Evolutionary conservation across 257 asterid genomes (phyloP).

Genomic region (Ballota nigra): DNA sequence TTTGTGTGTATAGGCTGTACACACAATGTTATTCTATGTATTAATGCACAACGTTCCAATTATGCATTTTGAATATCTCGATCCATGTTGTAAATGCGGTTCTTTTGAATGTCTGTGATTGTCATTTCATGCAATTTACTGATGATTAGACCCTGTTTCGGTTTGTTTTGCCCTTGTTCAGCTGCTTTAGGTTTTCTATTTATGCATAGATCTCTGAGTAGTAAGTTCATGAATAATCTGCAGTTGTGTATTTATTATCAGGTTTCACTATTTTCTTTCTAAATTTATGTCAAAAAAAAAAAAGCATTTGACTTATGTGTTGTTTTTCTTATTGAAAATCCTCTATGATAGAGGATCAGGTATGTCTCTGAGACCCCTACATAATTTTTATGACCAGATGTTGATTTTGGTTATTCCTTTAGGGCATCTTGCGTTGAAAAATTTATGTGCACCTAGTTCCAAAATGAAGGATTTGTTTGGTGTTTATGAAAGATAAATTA

Average conservation of each 20-base stretch:
- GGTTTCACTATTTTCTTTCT: not conserved
- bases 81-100: not conserved
- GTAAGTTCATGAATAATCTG: not conserved
- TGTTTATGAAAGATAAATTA: not conserved
- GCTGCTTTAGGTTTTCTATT: constrained; percentile 1
- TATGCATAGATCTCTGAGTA: not conserved
- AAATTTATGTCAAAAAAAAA: not conserved
- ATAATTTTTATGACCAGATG: not conserved
- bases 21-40: too few relatives aligned
- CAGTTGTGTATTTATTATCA: not conserved
- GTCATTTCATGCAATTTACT: not conserved
- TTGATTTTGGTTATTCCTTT: too few relatives aligned
- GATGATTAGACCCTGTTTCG: constrained; percentile 5
- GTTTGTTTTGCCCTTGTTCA: not conserved
- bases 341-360: not conserved
- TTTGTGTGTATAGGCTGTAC: not conserved
- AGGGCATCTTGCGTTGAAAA: too few relatives aligned
- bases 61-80: constrained; percentile 9
- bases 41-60: not conserved
- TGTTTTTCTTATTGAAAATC: not conserved
- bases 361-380: not conserved
- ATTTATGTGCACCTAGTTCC: not conserved
- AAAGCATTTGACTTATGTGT: not conserved
- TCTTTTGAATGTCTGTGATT: too few relatives aligned
- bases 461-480: not conserved